phyloP scores from a whole-genome alignment of 148 eudicot genomes.

The Heliamphora exappendiculata region DNA sequence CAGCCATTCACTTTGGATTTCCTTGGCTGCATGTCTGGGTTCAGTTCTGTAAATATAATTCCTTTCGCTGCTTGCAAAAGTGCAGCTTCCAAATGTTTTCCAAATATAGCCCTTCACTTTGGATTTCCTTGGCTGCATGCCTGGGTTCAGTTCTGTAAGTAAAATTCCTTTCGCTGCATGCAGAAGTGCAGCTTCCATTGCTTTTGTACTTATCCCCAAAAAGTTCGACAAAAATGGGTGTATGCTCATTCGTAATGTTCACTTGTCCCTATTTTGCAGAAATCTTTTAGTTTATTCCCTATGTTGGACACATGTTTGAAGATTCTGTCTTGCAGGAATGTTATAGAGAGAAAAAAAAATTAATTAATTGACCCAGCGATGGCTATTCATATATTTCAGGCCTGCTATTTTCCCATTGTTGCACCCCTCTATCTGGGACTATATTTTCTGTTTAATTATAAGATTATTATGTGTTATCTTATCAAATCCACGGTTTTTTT shows the following conservation, averaged over 20 bases:
- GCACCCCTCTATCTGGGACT: background rate
- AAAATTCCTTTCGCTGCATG: no score
- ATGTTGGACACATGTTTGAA: background rate
- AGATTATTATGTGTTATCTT: background rate
- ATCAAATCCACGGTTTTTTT: background rate
- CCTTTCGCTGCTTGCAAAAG: no score
- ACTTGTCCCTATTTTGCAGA: background rate
- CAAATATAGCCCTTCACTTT: no score
- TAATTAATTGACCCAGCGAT: background rate
- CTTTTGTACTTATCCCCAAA: no score
- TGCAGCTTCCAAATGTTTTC: no score
- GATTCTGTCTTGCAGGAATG: background rate
- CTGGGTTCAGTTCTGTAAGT: background rate
- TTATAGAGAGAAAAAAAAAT: background rate
- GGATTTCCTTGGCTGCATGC: background rate
- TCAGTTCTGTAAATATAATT: background rate
- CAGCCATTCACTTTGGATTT: background rate
- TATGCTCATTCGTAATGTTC: background rate
- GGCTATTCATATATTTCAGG: background rate
- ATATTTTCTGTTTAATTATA: background rate
- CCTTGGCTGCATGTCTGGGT: background rate
- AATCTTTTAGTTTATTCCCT: background rate
- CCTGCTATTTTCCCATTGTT: background rate
- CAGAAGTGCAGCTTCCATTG: no score
- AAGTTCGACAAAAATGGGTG: background rate